Evolutionary conservation across 441 rosid species (phyloP).

Genomic region (Rhodomyrtus psidioides): DNA sequence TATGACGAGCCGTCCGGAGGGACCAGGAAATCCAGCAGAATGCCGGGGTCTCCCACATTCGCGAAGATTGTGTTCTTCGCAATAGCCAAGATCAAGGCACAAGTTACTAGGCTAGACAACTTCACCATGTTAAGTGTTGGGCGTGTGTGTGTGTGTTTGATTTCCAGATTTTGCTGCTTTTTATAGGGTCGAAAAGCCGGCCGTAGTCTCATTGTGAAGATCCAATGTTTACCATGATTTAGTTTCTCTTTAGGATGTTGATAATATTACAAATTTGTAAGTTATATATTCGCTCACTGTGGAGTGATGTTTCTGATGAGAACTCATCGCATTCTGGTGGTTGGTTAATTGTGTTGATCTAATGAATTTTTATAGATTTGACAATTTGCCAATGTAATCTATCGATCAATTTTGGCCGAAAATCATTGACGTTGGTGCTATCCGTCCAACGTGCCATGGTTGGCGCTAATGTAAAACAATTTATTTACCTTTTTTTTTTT

Average conservation of each 20-base stretch:
- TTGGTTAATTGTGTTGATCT: too few relatives aligned
- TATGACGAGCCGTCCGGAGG: neutral
- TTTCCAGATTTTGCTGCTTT: neutral
- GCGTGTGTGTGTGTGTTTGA: neutral
- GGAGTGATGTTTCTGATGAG: neutral
- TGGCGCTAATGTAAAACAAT: too few relatives aligned
- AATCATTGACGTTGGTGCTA: too few relatives aligned
- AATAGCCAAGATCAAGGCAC: neutral
- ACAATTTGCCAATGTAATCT: too few relatives aligned
- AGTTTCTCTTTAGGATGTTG: neutral
- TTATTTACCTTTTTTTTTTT: too few relatives aligned
- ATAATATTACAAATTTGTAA: neutral
- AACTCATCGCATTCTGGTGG: neutral
- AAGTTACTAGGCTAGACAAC: neutral
- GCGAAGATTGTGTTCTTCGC: neutral
- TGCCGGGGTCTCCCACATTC: conserved; percentile 13
- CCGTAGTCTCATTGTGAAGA: neutral
- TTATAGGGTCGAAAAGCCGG: neutral
- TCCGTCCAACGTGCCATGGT: too few relatives aligned
- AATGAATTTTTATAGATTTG: too few relatives aligned
- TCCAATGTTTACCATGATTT: neutral
- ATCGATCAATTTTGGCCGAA: too few relatives aligned
- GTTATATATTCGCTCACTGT: neutral
- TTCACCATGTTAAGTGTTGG: neutral
- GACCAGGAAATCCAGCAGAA: conserved; percentile 6